A percentile compares a stretch with the other conserved stretches of the same genome.
phyloP scores from a whole-genome alignment of 1,284 basidiomycete genomes.

The Apiotrichum domesticum region DNA sequence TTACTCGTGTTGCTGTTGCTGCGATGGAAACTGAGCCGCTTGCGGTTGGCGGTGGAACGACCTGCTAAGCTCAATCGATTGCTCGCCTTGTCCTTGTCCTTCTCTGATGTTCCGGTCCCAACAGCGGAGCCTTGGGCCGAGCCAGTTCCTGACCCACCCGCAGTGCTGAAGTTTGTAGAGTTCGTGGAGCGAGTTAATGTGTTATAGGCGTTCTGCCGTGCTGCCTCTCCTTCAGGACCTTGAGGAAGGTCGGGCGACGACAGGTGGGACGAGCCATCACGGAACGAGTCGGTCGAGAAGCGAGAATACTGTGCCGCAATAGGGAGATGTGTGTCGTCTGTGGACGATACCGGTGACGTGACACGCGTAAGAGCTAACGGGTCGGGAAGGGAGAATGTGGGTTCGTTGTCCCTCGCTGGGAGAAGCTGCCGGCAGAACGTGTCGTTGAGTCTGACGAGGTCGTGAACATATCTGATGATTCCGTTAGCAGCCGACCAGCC shows the following conservation, averaged over 20 bases:
- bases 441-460: constrained; percentile 83
- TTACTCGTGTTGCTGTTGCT: constrained; percentile 1
- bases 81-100: neutral
- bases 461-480: constrained; percentile 73
- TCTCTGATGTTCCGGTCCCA: neutral
- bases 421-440: constrained; percentile 86
- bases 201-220: constrained; percentile 33
- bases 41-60: neutral
- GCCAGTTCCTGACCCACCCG: neutral
- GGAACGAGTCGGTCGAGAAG: constrained; percentile 12
- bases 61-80: neutral
- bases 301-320: constrained; percentile 76
- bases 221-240: constrained; percentile 4
- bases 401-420: constrained; percentile 58
- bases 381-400: constrained; percentile 51
- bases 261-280: neutral
- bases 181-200: constrained; percentile 22
- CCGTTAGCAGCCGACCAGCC: constrained; percentile 1
- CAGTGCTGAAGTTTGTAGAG: neutral
- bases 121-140: neutral
- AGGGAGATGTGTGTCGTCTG: constrained; percentile 63
- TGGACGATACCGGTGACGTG: constrained; percentile 19
- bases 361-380: constrained; percentile 23
- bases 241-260: constrained; percentile 5
- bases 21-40: neutral